A percentile compares a stretch with the other conserved stretches of the same genome.
Conservation (phyloP, 129 eudicot species). For the Tagetes patula region DNA sequence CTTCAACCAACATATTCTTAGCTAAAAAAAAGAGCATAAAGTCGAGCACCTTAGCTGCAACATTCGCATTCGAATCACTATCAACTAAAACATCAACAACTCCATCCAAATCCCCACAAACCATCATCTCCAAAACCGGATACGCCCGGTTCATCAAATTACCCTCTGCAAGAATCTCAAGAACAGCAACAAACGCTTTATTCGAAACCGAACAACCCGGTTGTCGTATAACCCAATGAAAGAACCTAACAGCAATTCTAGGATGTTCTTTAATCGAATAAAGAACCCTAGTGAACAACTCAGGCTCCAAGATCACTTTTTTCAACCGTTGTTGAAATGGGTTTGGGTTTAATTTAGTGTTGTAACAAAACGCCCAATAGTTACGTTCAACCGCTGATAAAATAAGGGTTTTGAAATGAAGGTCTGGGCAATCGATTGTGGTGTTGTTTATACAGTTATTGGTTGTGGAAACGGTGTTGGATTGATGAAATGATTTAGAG, state of each 20-base stretch:
- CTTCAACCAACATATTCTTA: slow-evolving; percentile 40
- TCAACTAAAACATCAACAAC: slow-evolving; percentile 47
- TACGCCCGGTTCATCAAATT: slow-evolving; percentile 40
- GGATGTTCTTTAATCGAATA: slow-evolving; percentile 46
- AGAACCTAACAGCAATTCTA: slow-evolving; percentile 46
- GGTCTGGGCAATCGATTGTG: slow-evolving; percentile 18
- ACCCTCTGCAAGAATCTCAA: slow-evolving; percentile 50
- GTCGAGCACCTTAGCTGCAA: slow-evolving; percentile 44
- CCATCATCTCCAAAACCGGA: slow-evolving; percentile 47
- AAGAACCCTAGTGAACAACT: slow-evolving; percentile 50
- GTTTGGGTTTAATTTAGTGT: not conserved
- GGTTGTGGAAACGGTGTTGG: slow-evolving; percentile 11
- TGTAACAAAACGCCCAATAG: slow-evolving; percentile 35
- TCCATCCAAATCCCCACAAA: slow-evolving; percentile 41
- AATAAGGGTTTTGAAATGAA: slow-evolving; percentile 37
- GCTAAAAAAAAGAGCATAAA: slow-evolving; percentile 46
- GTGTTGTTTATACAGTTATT: slow-evolving; percentile 1
- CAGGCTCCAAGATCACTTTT: slow-evolving; percentile 43
- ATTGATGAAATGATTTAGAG: slow-evolving; percentile 31
- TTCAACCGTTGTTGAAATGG: slow-evolving; percentile 29
- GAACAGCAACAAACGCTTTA: slow-evolving; percentile 44
- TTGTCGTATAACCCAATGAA: slow-evolving; percentile 54
- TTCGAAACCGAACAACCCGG: slow-evolving; percentile 42
- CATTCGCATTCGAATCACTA: slow-evolving; percentile 35
- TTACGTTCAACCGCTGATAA: slow-evolving; percentile 39